These are phyloP conservation scores for Boletellus sp. DNA, from an alignment of 768 basidiomycete species.

Conservation along the genomic window DNA sequence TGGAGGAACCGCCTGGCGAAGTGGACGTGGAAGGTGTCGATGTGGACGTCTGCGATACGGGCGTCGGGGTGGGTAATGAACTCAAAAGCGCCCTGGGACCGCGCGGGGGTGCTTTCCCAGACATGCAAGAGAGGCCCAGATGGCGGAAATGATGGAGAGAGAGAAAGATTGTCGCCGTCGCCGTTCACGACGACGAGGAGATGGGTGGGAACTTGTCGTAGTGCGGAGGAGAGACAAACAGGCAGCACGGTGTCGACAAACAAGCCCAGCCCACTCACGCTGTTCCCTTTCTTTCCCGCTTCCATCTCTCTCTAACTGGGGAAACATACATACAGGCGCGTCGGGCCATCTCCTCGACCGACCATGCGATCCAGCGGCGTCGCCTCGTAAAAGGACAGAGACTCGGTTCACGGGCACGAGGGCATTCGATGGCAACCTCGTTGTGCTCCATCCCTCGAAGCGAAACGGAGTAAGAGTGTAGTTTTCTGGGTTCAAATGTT, in stretches of 20 bases:
- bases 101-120: conserved; percentile 73
- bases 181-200: conserved; percentile 19
- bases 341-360: neutral
- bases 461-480: neutral
- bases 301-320: conserved; percentile 9
- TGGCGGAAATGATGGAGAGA: neutral
- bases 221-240: conserved; percentile 21
- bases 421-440: too few relatives aligned
- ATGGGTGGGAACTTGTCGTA: conserved; percentile 9
- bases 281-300: conserved; percentile 5
- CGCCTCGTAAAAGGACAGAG: too few relatives aligned
- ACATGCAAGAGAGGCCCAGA: conserved; percentile 42
- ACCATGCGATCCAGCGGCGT: neutral
- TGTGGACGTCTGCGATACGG: conserved; percentile 29
- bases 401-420: too few relatives aligned
- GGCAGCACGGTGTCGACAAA: conserved; percentile 13
- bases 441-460: neutral
- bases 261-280: conserved; percentile 5
- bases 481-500: too few relatives aligned
- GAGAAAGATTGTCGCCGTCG: conserved; percentile 18
- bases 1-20: conserved; percentile 27
- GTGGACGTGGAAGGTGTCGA: conserved; percentile 34
- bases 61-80: conserved; percentile 33
- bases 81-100: conserved; percentile 69
- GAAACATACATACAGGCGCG: neutral